These are phyloP conservation scores for Monotropa hypopitys DNA, from an alignment of 179 eudicot genomes.

Conservation along the genomic window DNA sequence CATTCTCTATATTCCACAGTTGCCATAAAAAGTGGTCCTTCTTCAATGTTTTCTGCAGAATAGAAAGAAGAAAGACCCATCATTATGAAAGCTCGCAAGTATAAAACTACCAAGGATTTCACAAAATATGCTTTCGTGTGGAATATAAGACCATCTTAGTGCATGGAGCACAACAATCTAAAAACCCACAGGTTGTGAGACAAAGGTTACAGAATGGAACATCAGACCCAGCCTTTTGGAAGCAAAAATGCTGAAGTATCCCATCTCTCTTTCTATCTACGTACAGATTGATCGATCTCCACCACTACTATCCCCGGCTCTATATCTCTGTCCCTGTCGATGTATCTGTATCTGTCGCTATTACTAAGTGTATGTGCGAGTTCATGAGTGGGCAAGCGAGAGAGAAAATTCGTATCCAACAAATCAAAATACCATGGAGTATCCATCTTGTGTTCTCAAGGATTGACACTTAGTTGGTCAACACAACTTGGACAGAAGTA, in stretches of 20 bases:
- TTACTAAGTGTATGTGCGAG: not conserved
- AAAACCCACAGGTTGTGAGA: not conserved
- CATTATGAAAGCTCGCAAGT: not conserved
- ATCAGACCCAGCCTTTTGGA: not conserved
- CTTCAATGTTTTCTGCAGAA: constrained; percentile 76
- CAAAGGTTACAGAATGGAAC: not conserved
- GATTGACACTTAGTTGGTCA: not conserved
- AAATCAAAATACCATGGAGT: not conserved
- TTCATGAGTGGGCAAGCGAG: not conserved
- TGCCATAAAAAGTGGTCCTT: constrained; percentile 90
- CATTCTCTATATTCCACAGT: constrained; percentile 62
- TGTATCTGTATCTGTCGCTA: not conserved
- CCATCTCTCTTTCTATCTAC: not conserved
- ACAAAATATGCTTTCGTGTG: not conserved
- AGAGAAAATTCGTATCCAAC: not conserved
- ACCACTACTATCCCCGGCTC: not conserved
- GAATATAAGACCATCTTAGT: not conserved
- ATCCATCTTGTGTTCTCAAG: not conserved
- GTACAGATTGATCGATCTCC: too few relatives aligned
- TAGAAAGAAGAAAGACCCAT: constrained; percentile 5
- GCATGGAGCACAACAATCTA: not conserved
- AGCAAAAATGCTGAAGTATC: not conserved
- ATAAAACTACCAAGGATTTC: not conserved
- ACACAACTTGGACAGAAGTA: not conserved
- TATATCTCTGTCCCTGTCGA: too few relatives aligned